Base-by-base conservation (phyloP, 2,329 filamentous ascomycete species). In the Hypocreales sp. region DNA sequence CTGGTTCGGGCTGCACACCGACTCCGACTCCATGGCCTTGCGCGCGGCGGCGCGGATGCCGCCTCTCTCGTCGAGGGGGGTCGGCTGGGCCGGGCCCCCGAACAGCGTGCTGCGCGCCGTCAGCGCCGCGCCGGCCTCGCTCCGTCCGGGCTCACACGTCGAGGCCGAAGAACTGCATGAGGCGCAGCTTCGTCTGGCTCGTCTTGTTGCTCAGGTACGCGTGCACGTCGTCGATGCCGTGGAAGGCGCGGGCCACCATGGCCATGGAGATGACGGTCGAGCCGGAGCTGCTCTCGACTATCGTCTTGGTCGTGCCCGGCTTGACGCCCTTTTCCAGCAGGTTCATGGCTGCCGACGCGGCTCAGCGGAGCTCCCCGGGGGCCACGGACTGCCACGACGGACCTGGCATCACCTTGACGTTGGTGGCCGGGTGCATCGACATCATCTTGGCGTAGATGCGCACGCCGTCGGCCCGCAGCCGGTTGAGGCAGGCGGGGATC, bases 371-470 rank as follows among this genome's bases (percentile, higher is more conserved):
- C 7, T 10, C 7, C 18, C 7, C 10, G 18, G 18, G 7, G 10
- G 7, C 7, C 10, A 20, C 18, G 18, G 18, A 20, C 46, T 49
- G 22, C 12, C 8, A 2, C 10, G 12, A 25, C 26, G n/a, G 21
- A 24, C 31, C 29, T 39, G 70, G 70, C 47, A 74, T 58, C 12
- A 64, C 60, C 40, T 75, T 74, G 36, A 75, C 65, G 27, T 74
- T 74, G 31, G 72, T 65, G 9, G 68, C 64, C 1, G 70, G 69
- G 33, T 67, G 64, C 51, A 63, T 63, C 3, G 64, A 67, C 59
- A 74, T 66, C 62, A 74, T 67, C 46, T 74, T 74, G 19, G 70
- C 70, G 34, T 72, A 73, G 33, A 75, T 71, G 14, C 66, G 61
- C 3, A 75, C 64, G 2, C 64, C 64, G 59, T 74, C 60, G 13